Percentiles rank a stretch among this genome's conserved stretches.
Conservation (phyloP, 495 filamentous ascomycete genomes). For the Tuber brumale region DNA sequence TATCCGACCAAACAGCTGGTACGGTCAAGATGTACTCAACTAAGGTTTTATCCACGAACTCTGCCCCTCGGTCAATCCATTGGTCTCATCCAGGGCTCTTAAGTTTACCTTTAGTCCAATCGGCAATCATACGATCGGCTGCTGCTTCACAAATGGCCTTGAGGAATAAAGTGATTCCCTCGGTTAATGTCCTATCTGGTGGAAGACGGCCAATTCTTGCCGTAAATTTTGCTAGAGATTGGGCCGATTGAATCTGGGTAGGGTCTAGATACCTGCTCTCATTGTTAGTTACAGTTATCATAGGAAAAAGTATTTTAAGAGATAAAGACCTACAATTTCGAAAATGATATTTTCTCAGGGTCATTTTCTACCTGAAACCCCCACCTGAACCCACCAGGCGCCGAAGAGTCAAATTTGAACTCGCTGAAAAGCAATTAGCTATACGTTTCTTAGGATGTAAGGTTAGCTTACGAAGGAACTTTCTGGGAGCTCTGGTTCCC, state of each 20-base stretch:
- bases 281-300: not conserved
- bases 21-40: conserved; percentile 31
- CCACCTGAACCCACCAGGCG: conserved; percentile 27
- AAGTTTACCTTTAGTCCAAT: not conserved
- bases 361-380: conserved; percentile 27
- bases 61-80: conserved; percentile 7
- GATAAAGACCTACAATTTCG: conserved; percentile 21
- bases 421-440: conserved; percentile 8
- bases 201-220: not conserved
- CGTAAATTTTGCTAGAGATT: not conserved
- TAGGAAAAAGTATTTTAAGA: not conserved
- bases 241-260: not conserved
- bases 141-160: not conserved
- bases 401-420: conserved; percentile 19
- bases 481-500: not conserved
- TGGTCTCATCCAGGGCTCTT: not conserved
- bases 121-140: not conserved
- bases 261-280: not conserved
- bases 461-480: not conserved
- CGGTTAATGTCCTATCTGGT: not conserved
- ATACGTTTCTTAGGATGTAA: not conserved
- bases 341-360: conserved; percentile 26
- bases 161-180: conserved; percentile 4
- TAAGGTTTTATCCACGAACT: conserved; percentile 22
- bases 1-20: conserved; percentile 55